These are phyloP conservation scores for Desmodesmus armatus DNA, from an alignment of 139 green algal genomes.

Conservation along the genomic window DNA sequence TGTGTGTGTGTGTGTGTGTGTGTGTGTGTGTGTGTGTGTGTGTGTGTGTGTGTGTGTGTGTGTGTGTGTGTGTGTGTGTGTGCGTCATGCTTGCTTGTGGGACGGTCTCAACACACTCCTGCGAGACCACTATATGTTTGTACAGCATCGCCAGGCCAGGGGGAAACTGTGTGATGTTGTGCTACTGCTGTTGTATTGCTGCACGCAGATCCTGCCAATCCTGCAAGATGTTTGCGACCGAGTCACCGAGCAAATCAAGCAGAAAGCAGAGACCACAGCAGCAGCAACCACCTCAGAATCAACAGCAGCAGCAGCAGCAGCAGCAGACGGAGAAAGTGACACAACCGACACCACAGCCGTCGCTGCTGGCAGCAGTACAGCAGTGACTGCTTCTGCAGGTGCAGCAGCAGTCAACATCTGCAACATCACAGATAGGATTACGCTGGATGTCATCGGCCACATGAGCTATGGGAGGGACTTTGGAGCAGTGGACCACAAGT, in stretches of 20 bases:
- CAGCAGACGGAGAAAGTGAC: neutral
- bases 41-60: too few species aligned
- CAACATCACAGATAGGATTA: conserved; percentile 7
- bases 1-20: too few species aligned
- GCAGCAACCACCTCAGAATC: neutral
- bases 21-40: too few species aligned
- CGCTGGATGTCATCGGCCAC: neutral
- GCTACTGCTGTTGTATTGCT: neutral
- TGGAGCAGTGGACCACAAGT: conserved; percentile 33
- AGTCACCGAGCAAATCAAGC: neutral
- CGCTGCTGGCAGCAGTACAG: neutral
- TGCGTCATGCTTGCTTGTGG: neutral
- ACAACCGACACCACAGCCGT: neutral
- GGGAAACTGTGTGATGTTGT: neutral
- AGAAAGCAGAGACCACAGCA: neutral
- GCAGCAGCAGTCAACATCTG: neutral
- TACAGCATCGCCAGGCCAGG: too few species aligned
- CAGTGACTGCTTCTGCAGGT: too few species aligned
- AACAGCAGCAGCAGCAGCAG: conserved; percentile 10
- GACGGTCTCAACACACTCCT: neutral
- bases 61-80: too few species aligned
- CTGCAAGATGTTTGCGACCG: neutral
- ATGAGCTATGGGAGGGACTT: conserved; percentile 19
- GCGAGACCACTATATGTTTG: neutral
- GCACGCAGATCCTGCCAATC: neutral